These are phyloP conservation scores for Meripilus lineatus DNA, from an alignment of 1,284 basidiomycete genomes.

Conservation along the genomic window DNA sequence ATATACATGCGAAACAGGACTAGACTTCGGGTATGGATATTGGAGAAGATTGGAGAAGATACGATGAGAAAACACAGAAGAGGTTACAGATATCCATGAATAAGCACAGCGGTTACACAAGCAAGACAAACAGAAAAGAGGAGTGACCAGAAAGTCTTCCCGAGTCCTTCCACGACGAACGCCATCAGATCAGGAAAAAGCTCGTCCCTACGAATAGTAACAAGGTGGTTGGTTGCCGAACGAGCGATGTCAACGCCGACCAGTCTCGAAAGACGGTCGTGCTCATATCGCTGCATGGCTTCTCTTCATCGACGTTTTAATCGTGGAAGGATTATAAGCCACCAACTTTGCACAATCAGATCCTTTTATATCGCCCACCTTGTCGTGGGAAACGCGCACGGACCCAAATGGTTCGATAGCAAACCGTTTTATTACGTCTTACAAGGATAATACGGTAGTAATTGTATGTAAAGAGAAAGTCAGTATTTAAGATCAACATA, in stretches of 20 bases:
- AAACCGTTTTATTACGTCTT: background rate
- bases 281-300: slow-evolving; percentile 41
- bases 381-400: slow-evolving; percentile 15
- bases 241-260: slow-evolving; percentile 46
- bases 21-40: no score
- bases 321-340: slow-evolving; percentile 44
- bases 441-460: no score
- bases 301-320: slow-evolving; percentile 45
- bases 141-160: no score
- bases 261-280: slow-evolving; percentile 29
- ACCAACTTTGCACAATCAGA: slow-evolving; percentile 2
- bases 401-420: slow-evolving; percentile 8
- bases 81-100: no score
- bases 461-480: no score
- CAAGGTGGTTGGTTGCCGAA: slow-evolving; percentile 45
- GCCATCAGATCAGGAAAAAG: slow-evolving; percentile 37
- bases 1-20: no score
- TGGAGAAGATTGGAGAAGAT: no score
- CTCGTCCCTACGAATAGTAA: slow-evolving; percentile 45
- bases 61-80: no score
- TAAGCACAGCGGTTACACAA: no score
- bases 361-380: slow-evolving; percentile 9
- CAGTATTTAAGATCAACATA: no score
- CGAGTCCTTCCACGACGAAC: slow-evolving; percentile 24
- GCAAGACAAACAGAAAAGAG: no score